These are phyloP conservation scores for Saccharomycopsis fibuligera DNA, from an alignment of 805 yeast genomes.

Conservation along the genomic window DNA sequence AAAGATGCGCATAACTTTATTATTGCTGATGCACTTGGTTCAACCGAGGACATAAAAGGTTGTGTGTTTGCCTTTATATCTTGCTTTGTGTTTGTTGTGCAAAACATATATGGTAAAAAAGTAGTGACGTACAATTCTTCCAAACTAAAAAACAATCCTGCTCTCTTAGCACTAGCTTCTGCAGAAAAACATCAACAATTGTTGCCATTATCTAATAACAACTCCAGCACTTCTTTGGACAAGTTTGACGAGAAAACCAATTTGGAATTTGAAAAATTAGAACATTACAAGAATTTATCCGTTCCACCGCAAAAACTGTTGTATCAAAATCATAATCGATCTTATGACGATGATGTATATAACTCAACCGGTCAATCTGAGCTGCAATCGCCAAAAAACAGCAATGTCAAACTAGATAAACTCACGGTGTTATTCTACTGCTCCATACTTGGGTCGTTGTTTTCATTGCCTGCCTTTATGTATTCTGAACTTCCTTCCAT, in stretches of 20 bases:
- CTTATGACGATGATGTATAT: not conserved
- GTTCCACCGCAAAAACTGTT: no score
- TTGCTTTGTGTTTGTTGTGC: slow-evolving; percentile 59
- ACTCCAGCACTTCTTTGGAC: slow-evolving; percentile 1
- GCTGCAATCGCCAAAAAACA: slow-evolving; percentile 16
- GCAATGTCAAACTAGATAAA: slow-evolving; percentile 49
- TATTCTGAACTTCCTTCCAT: slow-evolving; percentile 49
- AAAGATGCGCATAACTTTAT: slow-evolving; percentile 25
- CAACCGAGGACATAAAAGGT: slow-evolving; percentile 25
- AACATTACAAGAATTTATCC: not conserved
- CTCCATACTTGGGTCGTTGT: slow-evolving; percentile 56
- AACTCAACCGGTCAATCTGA: not conserved
- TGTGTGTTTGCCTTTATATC: slow-evolving; percentile 33
- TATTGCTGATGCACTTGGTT: not conserved
- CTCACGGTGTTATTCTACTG: slow-evolving; percentile 66
- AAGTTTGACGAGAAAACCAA: slow-evolving; percentile 6
- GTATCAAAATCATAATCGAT: not conserved
- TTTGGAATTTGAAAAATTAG: slow-evolving; percentile 4
- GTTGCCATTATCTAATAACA: not conserved
- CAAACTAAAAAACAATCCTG: slow-evolving; percentile 3
- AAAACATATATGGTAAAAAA: slow-evolving; percentile 70
- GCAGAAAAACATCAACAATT: slow-evolving; percentile 5
- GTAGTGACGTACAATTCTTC: slow-evolving; percentile 40
- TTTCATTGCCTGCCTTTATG: slow-evolving; percentile 60
- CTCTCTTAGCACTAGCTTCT: slow-evolving; percentile 2